Conservation (phyloP, 1,284 basidiomycete species). For the Inonotus hispidus region DNA sequence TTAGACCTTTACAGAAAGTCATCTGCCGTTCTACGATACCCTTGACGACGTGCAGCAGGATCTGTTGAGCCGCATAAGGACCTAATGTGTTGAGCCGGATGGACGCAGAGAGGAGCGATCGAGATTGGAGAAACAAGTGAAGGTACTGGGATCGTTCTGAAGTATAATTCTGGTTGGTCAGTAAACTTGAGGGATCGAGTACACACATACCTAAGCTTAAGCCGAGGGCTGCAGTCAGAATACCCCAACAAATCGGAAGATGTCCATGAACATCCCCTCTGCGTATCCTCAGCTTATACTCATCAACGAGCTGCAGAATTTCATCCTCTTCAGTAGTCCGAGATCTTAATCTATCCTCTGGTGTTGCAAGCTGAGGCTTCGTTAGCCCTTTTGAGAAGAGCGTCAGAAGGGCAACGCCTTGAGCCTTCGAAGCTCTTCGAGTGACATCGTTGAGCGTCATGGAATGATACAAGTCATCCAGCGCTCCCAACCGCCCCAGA, state of each 20-base stretch:
- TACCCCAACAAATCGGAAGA: slow-evolving; percentile 86
- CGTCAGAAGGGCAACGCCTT: slow-evolving; percentile 90
- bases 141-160: slow-evolving; percentile 75
- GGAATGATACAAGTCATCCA: slow-evolving; percentile 79
- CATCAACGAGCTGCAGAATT: slow-evolving; percentile 47
- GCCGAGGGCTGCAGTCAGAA: slow-evolving; percentile 74
- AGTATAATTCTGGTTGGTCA: not conserved
- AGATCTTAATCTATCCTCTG: slow-evolving; percentile 20
- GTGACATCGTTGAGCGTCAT: slow-evolving; percentile 90
- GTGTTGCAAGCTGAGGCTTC: slow-evolving; percentile 32
- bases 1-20: slow-evolving; percentile 37
- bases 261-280: slow-evolving; percentile 71
- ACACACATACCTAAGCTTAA: slow-evolving; percentile 59
- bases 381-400: slow-evolving; percentile 83
- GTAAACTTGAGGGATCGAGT: not conserved
- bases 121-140: slow-evolving; percentile 89
- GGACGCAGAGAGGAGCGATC: slow-evolving; percentile 84
- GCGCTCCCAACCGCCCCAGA: slow-evolving; percentile 40
- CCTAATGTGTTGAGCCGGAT: slow-evolving; percentile 90
- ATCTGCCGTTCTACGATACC: slow-evolving; percentile 57
- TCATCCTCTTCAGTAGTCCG: slow-evolving; percentile 21
- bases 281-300: slow-evolving; percentile 63
- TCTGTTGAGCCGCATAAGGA: slow-evolving; percentile 88
- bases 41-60: slow-evolving; percentile 71
- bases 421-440: slow-evolving; percentile 81